These are phyloP conservation scores for Ustilago curta DNA, from an alignment of 1,284 basidiomycete genomes.

Conservation along the genomic window DNA sequence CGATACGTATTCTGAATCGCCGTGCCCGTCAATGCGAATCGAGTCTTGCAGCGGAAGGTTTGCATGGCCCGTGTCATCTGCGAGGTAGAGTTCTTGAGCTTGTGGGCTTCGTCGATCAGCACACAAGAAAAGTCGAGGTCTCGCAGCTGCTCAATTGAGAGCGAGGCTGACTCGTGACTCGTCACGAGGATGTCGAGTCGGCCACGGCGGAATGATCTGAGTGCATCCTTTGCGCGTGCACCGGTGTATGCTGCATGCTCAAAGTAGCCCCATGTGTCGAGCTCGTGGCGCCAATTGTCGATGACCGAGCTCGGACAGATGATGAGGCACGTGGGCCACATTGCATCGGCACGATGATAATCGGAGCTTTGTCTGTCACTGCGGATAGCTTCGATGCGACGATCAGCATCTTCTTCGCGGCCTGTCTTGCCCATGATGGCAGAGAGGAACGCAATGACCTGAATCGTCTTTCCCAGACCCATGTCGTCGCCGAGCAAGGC, in stretches of 20 bases:
- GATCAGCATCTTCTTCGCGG: conserved; percentile 74
- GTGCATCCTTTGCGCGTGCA: conserved; percentile 16
- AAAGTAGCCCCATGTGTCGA: conserved; percentile 74
- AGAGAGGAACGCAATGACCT: conserved; percentile 84
- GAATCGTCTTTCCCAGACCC: conserved; percentile 82
- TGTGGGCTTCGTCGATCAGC: conserved; percentile 84
- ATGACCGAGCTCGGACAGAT: conserved; percentile 83
- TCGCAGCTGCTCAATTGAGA: conserved; percentile 80
- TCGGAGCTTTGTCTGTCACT: conserved; percentile 26
- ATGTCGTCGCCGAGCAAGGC: conserved; percentile 88
- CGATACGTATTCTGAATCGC: conserved; percentile 86
- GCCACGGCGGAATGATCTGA: conserved; percentile 75
- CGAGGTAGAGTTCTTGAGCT: conserved; percentile 79
- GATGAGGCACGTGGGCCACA: conserved; percentile 79
- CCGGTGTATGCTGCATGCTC: conserved; percentile 41
- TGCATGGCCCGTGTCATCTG: conserved; percentile 77
- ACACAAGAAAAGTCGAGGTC: conserved; percentile 71
- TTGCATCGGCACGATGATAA: conserved; percentile 37
- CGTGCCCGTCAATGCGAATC: conserved; percentile 83
- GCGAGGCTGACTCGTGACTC: conserved; percentile 34
- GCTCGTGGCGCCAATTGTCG: conserved; percentile 83
- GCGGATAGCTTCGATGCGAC: conserved; percentile 73
- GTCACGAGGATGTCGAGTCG: conserved; percentile 75
- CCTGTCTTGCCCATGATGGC: conserved; percentile 86
- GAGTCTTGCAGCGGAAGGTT: conserved; percentile 75